Percentiles rank a stretch among this genome's conserved stretches.
Evolutionary conservation across 306 rosid species (phyloP).

Genomic region (Purshia tridentata): DNA sequence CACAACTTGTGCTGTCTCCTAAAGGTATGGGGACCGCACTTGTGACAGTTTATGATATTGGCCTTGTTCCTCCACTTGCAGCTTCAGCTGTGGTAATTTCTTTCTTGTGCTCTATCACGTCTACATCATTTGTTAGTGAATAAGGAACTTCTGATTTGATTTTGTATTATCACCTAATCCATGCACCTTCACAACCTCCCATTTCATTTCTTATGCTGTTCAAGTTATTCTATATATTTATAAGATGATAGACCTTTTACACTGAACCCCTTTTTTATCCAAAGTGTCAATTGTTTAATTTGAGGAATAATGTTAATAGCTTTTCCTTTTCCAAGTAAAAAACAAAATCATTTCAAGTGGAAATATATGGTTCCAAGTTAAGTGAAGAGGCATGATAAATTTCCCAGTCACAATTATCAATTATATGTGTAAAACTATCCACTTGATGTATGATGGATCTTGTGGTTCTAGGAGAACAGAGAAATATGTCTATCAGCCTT

Average conservation of each 20-base stretch:
- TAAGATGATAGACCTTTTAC: not conserved
- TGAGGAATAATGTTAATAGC: not conserved
- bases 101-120: conserved; percentile 21
- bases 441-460: not conserved
- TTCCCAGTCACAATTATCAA: no score
- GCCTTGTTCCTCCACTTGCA: conserved; percentile 67
- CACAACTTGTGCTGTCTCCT: conserved; percentile 63
- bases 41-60: conserved; percentile 72
- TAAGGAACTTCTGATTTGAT: not conserved
- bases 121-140: not conserved
- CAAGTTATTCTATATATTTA: not conserved
- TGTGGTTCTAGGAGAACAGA: not conserved
- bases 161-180: not conserved
- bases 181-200: not conserved
- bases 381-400: no score
- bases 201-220: conserved; percentile 9
- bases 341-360: no score
- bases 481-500: not conserved
- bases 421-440: not conserved
- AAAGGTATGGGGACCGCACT: conserved; percentile 78
- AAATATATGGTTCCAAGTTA: no score
- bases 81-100: conserved; percentile 74
- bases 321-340: no score
- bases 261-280: not conserved
- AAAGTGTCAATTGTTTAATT: not conserved